Conservation (phyloP, 768 basidiomycete genomes). For the Lentinus tigrinus region DNA sequence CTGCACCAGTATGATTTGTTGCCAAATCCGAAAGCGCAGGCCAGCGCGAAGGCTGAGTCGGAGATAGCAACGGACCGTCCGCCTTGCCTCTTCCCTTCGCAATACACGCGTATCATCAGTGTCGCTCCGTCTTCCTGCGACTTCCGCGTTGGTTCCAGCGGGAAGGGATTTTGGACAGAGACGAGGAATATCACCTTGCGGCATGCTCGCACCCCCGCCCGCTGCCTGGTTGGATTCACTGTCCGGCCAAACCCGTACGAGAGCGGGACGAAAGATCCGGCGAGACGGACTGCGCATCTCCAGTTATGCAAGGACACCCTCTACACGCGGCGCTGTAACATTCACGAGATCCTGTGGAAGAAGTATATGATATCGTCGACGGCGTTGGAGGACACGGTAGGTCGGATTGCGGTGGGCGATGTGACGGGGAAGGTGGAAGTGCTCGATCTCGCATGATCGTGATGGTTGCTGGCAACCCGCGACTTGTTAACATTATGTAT, state of each 20-base stretch:
- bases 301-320: conserved; percentile 23
- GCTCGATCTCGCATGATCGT: conserved; percentile 31
- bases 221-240: conserved; percentile 33
- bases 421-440: conserved; percentile 33
- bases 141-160: conserved; percentile 28
- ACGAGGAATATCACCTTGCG: conserved; percentile 32
- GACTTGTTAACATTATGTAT: neutral
- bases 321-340: conserved; percentile 30
- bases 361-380: conserved; percentile 29
- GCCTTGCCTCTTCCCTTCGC: conserved; percentile 29
- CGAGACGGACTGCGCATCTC: conserved; percentile 5
- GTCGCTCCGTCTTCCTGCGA: conserved; percentile 31
- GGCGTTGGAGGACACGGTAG: conserved; percentile 34
- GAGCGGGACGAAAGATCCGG: conserved; percentile 3
- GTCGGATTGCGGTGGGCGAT: conserved; percentile 34
- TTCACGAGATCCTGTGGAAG: conserved; percentile 30
- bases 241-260: conserved; percentile 11
- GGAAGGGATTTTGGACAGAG: conserved; percentile 37
- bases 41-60: neutral
- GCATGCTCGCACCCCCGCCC: conserved; percentile 29
- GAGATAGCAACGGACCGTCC: conserved; percentile 3
- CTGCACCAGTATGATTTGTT: conserved; percentile 32
- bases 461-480: neutral
- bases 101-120: conserved; percentile 19
- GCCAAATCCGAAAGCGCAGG: conserved; percentile 20